These are phyloP conservation scores for Mycotypha africana DNA, from an alignment of 371 early-diverging fungal species.

Conservation along the genomic window DNA sequence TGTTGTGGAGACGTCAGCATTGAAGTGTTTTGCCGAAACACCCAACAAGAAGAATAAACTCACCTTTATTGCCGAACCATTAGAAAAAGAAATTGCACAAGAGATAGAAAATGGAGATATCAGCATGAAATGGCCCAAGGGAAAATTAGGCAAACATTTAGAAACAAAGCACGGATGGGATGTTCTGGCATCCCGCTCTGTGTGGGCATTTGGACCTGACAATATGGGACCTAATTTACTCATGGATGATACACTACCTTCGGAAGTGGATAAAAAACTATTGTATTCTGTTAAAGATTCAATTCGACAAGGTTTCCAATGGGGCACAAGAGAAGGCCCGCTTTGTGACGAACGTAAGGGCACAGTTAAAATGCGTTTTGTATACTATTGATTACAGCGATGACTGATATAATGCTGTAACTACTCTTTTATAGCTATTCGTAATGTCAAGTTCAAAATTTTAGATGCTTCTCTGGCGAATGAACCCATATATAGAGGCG, in stretches of 20 bases:
- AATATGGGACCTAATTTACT: slow-evolving; percentile 89
- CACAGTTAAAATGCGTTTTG: not conserved
- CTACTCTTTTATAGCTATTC: slow-evolving; percentile 61
- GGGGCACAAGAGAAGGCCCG: slow-evolving; percentile 96
- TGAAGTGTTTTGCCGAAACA: slow-evolving; percentile 95
- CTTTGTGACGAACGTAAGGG: slow-evolving; percentile 90
- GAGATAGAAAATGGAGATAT: slow-evolving; percentile 84
- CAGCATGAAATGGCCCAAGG: slow-evolving; percentile 68
- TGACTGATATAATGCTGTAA: not conserved
- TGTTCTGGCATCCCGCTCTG: slow-evolving; percentile 83
- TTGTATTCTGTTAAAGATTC: slow-evolving; percentile 78
- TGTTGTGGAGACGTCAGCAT: slow-evolving; percentile 87
- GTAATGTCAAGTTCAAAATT: slow-evolving; percentile 91
- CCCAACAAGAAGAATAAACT: slow-evolving; percentile 98
- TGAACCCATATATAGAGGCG: slow-evolving; percentile 88
- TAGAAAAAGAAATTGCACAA: slow-evolving; percentile 86
- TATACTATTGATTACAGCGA: too few relatives aligned
- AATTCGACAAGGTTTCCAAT: slow-evolving; percentile 94
- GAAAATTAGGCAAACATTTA: slow-evolving; percentile 73
- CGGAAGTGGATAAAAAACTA: slow-evolving; percentile 81
- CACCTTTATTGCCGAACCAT: slow-evolving; percentile 93
- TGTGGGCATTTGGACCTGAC: slow-evolving; percentile 98
- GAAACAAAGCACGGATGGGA: slow-evolving; percentile 90
- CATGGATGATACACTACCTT: slow-evolving; percentile 90
- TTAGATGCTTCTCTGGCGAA: slow-evolving; percentile 81